phyloP scores from a whole-genome alignment of 805 yeast species.

The Pachysolen tannophilus region DNA sequence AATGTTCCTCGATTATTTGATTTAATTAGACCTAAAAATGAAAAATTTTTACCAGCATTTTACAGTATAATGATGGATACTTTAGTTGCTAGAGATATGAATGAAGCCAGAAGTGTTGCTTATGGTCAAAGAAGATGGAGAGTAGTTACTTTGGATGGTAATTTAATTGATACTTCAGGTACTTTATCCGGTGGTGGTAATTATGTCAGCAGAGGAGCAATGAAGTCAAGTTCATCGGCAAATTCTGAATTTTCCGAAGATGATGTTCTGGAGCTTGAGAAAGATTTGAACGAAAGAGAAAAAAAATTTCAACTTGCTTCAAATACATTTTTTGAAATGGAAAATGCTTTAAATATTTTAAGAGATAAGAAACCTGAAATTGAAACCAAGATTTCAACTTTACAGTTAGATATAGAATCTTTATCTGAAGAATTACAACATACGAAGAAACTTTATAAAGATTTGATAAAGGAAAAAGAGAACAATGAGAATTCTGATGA shows the following conservation, averaged over 20 bases:
- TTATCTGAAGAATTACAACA: slow-evolving; percentile 44
- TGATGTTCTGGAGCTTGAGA: slow-evolving; percentile 46
- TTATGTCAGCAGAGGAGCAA: slow-evolving; percentile 61
- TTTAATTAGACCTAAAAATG: slow-evolving; percentile 58
- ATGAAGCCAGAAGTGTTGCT: slow-evolving; percentile 82
- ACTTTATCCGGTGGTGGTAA: slow-evolving; percentile 96
- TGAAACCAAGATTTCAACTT: slow-evolving; percentile 51
- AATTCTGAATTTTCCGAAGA: slow-evolving; percentile 43
- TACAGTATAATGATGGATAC: slow-evolving; percentile 84
- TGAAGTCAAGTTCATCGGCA: slow-evolving; percentile 43
- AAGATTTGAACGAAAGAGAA: slow-evolving; percentile 47
- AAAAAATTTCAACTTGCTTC: slow-evolving; percentile 39
- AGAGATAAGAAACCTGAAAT: slow-evolving; percentile 65
- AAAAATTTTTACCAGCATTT: slow-evolving; percentile 76
- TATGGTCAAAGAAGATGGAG: slow-evolving; percentile 65
- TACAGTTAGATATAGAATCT: slow-evolving; percentile 57
- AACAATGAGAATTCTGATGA: slow-evolving; percentile 12
- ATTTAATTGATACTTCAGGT: slow-evolving; percentile 86
- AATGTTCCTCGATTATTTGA: slow-evolving; percentile 80
- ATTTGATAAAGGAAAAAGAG: slow-evolving; percentile 16
- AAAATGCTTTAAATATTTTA: slow-evolving; percentile 44
- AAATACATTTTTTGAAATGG: slow-evolving; percentile 50
- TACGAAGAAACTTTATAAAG: slow-evolving; percentile 34
- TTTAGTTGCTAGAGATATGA: slow-evolving; percentile 69
- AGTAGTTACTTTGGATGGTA: slow-evolving; percentile 91